These are phyloP conservation scores for Sporisorium iseilematis-ciliati DNA, from an alignment of 1,284 basidiomycete species.

Conservation along the genomic window DNA sequence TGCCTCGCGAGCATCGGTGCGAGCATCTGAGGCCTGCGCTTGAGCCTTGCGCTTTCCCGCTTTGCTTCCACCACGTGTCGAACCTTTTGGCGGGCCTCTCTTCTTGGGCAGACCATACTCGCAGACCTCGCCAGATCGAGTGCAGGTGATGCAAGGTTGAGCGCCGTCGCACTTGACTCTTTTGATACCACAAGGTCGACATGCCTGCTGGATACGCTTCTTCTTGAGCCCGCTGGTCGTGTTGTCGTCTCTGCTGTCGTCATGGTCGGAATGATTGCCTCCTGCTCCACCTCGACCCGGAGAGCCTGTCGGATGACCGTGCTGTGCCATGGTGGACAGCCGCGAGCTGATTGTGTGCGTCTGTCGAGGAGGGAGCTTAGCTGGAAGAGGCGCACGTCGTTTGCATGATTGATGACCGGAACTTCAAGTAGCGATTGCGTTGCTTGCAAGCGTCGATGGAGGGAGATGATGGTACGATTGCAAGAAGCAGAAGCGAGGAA, in stretches of 20 bases:
- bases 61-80: slow-evolving; percentile 51
- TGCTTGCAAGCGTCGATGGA: too few species aligned
- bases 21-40: slow-evolving; percentile 11
- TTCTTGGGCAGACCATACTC: slow-evolving; percentile 60
- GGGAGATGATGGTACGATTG: too few species aligned
- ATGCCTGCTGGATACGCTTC: slow-evolving; percentile 62
- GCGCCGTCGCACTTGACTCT: slow-evolving; percentile 60
- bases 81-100: slow-evolving; percentile 59
- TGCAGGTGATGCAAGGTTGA: slow-evolving; percentile 54
- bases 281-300: slow-evolving; percentile 15
- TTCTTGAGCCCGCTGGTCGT: slow-evolving; percentile 33
- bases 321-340: slow-evolving; percentile 8
- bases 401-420: not conserved
- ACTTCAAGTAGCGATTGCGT: too few species aligned
- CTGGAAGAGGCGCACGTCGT: not conserved
- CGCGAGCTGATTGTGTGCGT: not conserved
- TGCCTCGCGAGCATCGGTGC: slow-evolving; percentile 17
- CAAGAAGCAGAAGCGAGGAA: too few species aligned
- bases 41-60: slow-evolving; percentile 28
- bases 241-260: slow-evolving; percentile 28
- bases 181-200: slow-evolving; percentile 55
- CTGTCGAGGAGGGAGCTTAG: slow-evolving; percentile 1
- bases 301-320: not conserved
- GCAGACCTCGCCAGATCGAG: slow-evolving; percentile 52
- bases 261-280: slow-evolving; percentile 16